A percentile compares a stretch with the other conserved stretches of the same genome.
These are phyloP conservation scores for Cutaneotrichosporon cavernicola DNA, from an alignment of 1,284 basidiomycete genomes.

Conservation along the genomic window DNA sequence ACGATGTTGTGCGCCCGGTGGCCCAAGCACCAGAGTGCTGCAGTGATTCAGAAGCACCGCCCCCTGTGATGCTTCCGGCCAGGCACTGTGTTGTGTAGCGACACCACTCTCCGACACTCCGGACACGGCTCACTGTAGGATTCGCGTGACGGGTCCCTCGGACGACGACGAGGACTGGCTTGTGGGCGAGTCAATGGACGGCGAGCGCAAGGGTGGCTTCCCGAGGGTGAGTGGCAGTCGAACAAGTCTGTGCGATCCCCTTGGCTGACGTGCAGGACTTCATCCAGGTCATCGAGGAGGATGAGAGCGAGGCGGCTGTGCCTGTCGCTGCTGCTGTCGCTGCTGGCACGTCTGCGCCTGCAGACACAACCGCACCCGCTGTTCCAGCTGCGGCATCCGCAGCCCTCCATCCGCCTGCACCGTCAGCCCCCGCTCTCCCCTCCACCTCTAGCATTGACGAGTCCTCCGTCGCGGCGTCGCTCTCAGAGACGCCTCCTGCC, in stretches of 20 bases:
- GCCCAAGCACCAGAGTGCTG: not conserved
- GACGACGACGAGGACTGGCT: slow-evolving; percentile 55
- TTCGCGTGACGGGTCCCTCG: slow-evolving; percentile 50
- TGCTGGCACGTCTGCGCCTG: not conserved
- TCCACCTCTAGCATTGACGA: not conserved
- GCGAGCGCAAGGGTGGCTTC: slow-evolving; percentile 48
- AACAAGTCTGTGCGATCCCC: not conserved
- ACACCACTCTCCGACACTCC: not conserved
- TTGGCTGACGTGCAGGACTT: slow-evolving; percentile 42
- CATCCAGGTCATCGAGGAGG: slow-evolving; percentile 26
- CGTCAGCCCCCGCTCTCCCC: slow-evolving; percentile 1
- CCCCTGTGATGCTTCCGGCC: not conserved
- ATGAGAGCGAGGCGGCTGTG: slow-evolving; percentile 14
- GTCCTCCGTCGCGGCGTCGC: not conserved
- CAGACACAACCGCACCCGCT: too few species aligned
- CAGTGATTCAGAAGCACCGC: not conserved
- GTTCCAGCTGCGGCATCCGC: not conserved
- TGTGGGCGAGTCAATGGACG: slow-evolving; percentile 49
- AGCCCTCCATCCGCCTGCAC: not conserved
- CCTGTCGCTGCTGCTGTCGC: slow-evolving; percentile 49
- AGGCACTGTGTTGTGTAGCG: not conserved
- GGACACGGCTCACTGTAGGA: slow-evolving; percentile 33
- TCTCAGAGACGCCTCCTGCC: not conserved
- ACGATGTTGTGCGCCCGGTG: not conserved
- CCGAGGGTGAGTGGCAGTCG: slow-evolving; percentile 40